Conservation (phyloP, 345 rosid genomes). For the Acer saccharum region DNA sequence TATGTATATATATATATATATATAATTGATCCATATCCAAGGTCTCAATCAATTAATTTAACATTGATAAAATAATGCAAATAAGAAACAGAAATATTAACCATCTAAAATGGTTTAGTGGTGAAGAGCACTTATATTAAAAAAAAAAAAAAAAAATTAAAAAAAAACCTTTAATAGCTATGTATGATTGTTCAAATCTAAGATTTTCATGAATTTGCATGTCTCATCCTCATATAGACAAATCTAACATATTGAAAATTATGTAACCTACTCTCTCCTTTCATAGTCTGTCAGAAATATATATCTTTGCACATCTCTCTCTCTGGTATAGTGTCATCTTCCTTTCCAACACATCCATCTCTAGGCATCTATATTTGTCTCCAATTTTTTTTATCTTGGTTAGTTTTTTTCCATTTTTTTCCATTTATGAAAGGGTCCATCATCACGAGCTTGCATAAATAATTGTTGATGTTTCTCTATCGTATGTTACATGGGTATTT, state of each 20-base stretch:
- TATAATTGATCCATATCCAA: too few species aligned
- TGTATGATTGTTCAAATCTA: slow-evolving; percentile 8
- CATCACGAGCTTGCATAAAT: background rate
- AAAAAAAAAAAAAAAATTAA: too few species aligned
- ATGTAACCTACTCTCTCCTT: slow-evolving; percentile 16
- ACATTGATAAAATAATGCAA: slow-evolving; percentile 2
- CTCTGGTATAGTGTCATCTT: background rate
- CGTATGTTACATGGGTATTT: background rate
- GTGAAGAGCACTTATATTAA: background rate
- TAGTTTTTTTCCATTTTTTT: background rate
- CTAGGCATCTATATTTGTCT: background rate
- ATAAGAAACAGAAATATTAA: too few species aligned
- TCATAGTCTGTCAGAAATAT: slow-evolving; percentile 3
- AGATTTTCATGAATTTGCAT: slow-evolving; percentile 9
- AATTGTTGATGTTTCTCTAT: background rate
- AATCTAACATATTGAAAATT: background rate
- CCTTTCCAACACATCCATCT: background rate
- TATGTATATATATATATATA: too few species aligned
- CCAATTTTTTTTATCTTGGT: background rate
- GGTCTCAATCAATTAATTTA: slow-evolving; percentile 9
- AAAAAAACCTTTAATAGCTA: too few species aligned
- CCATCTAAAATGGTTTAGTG: too few species aligned
- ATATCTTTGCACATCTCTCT: background rate
- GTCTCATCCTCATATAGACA: background rate
- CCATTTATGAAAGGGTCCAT: background rate